A percentile compares a stretch with the other conserved stretches of the same genome.
phyloP scores from a whole-genome alignment of 202 grass and related monocot species.

The Hordeum pubiflorum region DNA sequence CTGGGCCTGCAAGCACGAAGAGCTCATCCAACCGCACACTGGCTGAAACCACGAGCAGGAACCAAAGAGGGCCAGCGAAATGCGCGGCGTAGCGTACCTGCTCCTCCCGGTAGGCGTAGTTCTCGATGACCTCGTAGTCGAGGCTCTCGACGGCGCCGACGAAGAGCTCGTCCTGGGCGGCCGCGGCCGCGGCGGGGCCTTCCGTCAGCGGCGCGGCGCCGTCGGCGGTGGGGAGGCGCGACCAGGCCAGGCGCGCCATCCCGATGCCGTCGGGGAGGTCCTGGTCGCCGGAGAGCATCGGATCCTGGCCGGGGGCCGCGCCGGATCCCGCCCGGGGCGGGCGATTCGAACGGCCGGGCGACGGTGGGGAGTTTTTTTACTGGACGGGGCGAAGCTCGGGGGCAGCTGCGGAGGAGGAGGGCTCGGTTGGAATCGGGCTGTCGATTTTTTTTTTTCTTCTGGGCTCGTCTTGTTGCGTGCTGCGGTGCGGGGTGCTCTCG shows the following conservation, averaged over 20 bases:
- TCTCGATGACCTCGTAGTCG: constrained; percentile 98
- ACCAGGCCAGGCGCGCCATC: constrained; percentile 79
- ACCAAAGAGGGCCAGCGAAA: background rate
- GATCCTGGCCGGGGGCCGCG: constrained; percentile 12
- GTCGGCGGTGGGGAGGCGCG: constrained; percentile 73
- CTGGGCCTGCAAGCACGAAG: constrained; percentile 47
- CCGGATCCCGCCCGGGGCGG: constrained; percentile 19
- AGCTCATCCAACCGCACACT: background rate
- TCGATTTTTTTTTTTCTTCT: background rate
- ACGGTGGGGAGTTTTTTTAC: background rate
- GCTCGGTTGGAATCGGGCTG: background rate
- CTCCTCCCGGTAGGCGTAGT: constrained; percentile 92
- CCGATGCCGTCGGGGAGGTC: constrained; percentile 79
- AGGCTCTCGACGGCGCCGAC: constrained; percentile 68
- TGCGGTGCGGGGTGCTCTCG: background rate
- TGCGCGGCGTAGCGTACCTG: constrained; percentile 38
- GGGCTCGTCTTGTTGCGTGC: background rate
- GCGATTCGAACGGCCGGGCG: constrained; percentile 24
- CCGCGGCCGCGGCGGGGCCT: background rate
- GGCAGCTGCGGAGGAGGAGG: background rate
- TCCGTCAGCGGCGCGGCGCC: constrained; percentile 16
- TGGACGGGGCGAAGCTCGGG: background rate
- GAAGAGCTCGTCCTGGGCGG: constrained; percentile 34
- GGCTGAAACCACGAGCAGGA: background rate
- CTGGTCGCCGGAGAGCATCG: constrained; percentile 74